A percentile compares a stretch with the other conserved stretches of the same genome.
phyloP scores from a whole-genome alignment of 2,329 filamentous ascomycete species.

The Fusarium graminum region DNA sequence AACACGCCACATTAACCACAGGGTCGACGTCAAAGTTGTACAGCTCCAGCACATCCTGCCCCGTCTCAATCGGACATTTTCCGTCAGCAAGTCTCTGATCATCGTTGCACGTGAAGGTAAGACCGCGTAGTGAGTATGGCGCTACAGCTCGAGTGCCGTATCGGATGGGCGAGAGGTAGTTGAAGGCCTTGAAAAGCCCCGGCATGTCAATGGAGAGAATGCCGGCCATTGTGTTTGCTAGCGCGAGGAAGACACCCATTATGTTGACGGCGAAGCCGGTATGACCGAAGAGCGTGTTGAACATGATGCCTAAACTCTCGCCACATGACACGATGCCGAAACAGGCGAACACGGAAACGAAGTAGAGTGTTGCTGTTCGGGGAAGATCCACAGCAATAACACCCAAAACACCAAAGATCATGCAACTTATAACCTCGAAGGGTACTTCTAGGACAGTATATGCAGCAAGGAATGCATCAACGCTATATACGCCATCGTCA shows the following conservation, averaged over 20 bases:
- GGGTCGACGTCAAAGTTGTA: constrained; percentile 76
- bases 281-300: constrained; percentile 80
- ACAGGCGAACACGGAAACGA: constrained; percentile 75
- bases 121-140: constrained; percentile 71
- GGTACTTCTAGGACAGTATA: constrained; percentile 79
- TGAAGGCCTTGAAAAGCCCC: constrained; percentile 73
- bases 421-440: constrained; percentile 74
- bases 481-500: constrained; percentile 78
- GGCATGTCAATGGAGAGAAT: constrained; percentile 79
- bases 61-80: constrained; percentile 73
- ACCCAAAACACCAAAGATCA: constrained; percentile 74
- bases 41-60: constrained; percentile 74
- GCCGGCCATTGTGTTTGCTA: constrained; percentile 79
- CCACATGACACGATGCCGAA: constrained; percentile 82
- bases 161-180: constrained; percentile 78
- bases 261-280: constrained; percentile 82
- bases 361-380: constrained; percentile 73
- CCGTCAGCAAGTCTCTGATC: constrained; percentile 71
- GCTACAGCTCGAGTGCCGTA: constrained; percentile 77
- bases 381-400: constrained; percentile 75
- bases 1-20: constrained; percentile 69
- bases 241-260: constrained; percentile 75
- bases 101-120: constrained; percentile 73
- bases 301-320: constrained; percentile 82
- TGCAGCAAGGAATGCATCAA: constrained; percentile 77